These are phyloP conservation scores for Stephanodiscus triporus DNA, from an alignment of 108 stramenopile species.

Conservation along the genomic window DNA sequence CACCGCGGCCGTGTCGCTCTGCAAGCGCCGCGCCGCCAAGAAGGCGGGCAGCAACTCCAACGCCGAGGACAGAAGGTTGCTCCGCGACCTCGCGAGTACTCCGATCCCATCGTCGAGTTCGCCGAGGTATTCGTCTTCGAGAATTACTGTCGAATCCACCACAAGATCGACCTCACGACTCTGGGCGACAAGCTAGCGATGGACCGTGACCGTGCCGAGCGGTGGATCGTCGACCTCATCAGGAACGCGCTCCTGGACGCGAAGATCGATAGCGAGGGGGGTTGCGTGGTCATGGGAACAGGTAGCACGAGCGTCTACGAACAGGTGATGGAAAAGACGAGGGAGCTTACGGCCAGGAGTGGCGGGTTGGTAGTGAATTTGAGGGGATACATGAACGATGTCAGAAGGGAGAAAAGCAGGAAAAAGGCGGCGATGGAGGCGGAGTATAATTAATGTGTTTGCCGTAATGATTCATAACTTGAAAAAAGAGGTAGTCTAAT, in stretches of 20 bases:
- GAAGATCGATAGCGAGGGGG: slow-evolving; percentile 93
- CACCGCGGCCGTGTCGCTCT: slow-evolving; percentile 94
- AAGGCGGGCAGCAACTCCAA: slow-evolving; percentile 65
- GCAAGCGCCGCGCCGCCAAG: slow-evolving; percentile 87
- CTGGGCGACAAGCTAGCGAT: slow-evolving; percentile 95
- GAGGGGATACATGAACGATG: slow-evolving; percentile 65
- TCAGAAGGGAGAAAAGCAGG: slow-evolving; percentile 67
- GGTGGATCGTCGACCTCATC: slow-evolving; percentile 99
- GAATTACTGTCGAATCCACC: slow-evolving; percentile 99
- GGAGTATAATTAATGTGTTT: slow-evolving; percentile 10
- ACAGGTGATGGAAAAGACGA: slow-evolving; percentile 97
- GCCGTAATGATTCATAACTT: too few species aligned
- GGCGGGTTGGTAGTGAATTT: slow-evolving; percentile 71
- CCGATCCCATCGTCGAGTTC: slow-evolving; percentile 98
- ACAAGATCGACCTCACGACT: slow-evolving; percentile 94
- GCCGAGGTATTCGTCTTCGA: slow-evolving; percentile 99
- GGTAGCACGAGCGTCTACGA: slow-evolving; percentile 78
- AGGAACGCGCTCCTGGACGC: slow-evolving; percentile 93
- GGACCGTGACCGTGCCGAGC: slow-evolving; percentile 93
- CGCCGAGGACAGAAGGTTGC: slow-evolving; percentile 68
- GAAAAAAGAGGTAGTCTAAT: too few species aligned
- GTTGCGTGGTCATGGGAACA: slow-evolving; percentile 95
- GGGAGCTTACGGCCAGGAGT: slow-evolving; percentile 89
- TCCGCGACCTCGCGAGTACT: slow-evolving; percentile 89
- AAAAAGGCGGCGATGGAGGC: slow-evolving; percentile 59